Evolutionary conservation across 1,139 yeast genomes (phyloP), one percentile per base, ranked within the genome.

Genomic region (Suhomyces taliae): DNA sequence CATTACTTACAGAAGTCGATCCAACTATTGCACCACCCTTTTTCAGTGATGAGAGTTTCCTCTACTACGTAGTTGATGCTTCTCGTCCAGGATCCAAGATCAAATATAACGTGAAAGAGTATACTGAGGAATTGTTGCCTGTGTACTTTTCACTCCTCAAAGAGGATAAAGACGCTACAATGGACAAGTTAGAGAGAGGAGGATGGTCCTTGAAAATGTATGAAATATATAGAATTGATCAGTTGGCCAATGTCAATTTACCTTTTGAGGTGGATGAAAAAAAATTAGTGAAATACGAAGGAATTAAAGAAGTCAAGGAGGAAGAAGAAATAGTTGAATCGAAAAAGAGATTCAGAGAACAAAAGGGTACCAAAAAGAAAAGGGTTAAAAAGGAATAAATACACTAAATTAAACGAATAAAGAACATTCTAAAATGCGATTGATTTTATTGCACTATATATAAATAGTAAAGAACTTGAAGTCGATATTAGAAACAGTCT

Each of bases 41-140:
- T 52, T 76, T 76, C 59, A 75, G 81, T 44, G 82, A 78, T 47
- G 81, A 77, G 54, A 64, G 74, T 10, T 76, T 70, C 50, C 52
- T 66, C 41, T 70, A 66, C 55, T 70, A 59, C 45, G 69, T 75
- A 19, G 57, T 66, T 14, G 74, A 62, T 19, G 55, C 68, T 2
- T 40, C 45, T 8, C 56, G 66, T 39, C 69, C 72, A 1, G 67
- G 55, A 4, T 53, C 66, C 8, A 67, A 69, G 37, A 68, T 76
- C 37, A 76, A 74, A 56, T 77, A 76, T 53, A 71, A 61, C 39
- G 57, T 64, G 31, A 72, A 71, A 49, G 82, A 77, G 57, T 77
- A 76, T 47, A 51, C 62, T 2, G 71, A 70, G 2, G 74, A 70
- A 43, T 61, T 59, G 27, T 47, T 70, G 33, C 72, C 73, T 1